These are phyloP conservation scores for Millerozyma acaciae DNA, from an alignment of 805 yeast species.

Conservation along the genomic window DNA sequence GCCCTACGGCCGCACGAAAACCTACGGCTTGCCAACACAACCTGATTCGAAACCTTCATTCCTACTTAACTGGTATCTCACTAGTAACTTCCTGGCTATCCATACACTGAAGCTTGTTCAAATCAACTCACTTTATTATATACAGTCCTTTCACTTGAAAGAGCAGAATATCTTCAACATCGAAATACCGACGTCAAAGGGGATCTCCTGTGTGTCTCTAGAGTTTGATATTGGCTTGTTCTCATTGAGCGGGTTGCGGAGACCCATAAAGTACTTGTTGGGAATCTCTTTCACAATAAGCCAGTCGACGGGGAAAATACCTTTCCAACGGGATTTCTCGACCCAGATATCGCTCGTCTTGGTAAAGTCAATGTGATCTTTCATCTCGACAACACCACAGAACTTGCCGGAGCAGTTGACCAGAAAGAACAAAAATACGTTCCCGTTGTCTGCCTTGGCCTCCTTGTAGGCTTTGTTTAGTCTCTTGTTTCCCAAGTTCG, in stretches of 20 bases:
- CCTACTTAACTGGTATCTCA: too few relatives aligned
- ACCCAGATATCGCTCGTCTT: constrained; percentile 44
- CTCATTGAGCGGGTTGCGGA: constrained; percentile 44
- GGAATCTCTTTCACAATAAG: constrained; percentile 47
- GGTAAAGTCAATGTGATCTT: constrained; percentile 29
- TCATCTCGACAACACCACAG: constrained; percentile 59
- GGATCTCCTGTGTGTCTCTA: constrained; percentile 59
- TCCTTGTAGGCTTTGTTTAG: constrained; percentile 41
- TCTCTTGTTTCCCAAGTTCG: constrained; percentile 52
- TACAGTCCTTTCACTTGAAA: constrained; percentile 8
- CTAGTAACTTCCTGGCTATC: too few relatives aligned
- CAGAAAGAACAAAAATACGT: constrained; percentile 51
- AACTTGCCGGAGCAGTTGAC: constrained; percentile 56
- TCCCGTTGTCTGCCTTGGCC: constrained; percentile 17
- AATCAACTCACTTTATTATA: neutral
- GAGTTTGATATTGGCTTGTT: constrained; percentile 53
- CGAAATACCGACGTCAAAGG: constrained; percentile 43
- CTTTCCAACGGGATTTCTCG: constrained; percentile 47
- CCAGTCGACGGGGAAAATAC: constrained; percentile 55
- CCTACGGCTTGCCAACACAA: too few relatives aligned
- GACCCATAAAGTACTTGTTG: constrained; percentile 43
- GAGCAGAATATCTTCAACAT: constrained; percentile 44
- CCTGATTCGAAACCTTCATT: too few relatives aligned
- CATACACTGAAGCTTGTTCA: too few relatives aligned
- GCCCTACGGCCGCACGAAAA: too few relatives aligned